Base-by-base conservation (phyloP, 2,329 filamentous ascomycete species). In the Alternaria burnsii region DNA sequence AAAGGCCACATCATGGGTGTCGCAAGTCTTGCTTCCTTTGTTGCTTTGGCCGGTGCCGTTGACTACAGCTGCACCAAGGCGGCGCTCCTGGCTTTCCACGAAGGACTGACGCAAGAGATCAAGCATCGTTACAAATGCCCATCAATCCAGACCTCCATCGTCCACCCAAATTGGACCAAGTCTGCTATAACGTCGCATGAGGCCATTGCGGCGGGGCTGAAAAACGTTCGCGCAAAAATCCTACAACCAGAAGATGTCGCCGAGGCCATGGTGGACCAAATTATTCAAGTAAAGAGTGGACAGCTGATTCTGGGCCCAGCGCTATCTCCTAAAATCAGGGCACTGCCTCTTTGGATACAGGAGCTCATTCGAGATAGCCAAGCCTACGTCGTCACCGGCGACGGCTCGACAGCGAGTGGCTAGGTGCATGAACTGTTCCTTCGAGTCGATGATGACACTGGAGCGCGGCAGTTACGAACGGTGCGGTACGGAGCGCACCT, bases 241-340 rank as follows among this genome's bases (percentile, higher is more conserved):
- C 66, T 82, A 26, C 75, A 80, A 18, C 74, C 81, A 12, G 67
- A 79, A 54, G 65, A 76, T 42, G 79, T 83, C 8, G 74, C 78
- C 18, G 73, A 81, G 58, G 77, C 78, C 14, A 79, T 84, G 56
- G 78, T 82, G 2, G 74, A 78, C 52, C 81, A 83, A 64, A 78
- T 83, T 24, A 56, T 83, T 42, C 74, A 71, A 52, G 74, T 74
- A 14, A 76, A 72, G 61, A 78, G 80, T 53, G 78, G 77, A 22
- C 81, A 82, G 63, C 61, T 83, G 38, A 68, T 82, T 30, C 58
- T 83, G 26, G 78, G 78, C 10, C 73, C 73, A 12, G 53, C 52
- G 9, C 22, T 74, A 16, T 51, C 65, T 14, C 59, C 74, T 10
- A 67, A 65, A 16, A 40, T 77, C 24, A 73, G 75, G 20, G 71